Percentiles rank a stretch among this genome's conserved stretches.
Conservation (phyloP, 768 basidiomycete genomes). For the Collybia mongolica region DNA sequence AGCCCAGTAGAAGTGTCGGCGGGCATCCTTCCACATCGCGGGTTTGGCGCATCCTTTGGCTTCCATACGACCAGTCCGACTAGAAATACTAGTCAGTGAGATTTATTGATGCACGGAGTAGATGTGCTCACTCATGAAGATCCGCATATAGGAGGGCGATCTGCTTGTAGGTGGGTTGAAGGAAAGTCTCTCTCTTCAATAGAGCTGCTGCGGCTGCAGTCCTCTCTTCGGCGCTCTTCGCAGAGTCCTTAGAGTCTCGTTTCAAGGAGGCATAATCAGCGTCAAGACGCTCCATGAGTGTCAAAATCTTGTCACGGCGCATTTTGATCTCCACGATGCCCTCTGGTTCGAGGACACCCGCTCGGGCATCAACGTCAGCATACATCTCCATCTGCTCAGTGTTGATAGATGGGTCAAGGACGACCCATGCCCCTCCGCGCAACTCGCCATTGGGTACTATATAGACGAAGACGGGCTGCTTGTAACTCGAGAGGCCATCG, state of each 20-base stretch:
- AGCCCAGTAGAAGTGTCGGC: constrained; percentile 93
- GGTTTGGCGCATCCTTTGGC: constrained; percentile 94
- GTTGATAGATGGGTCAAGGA: constrained; percentile 97
- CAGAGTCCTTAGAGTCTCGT: constrained; percentile 71
- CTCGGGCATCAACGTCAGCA: constrained; percentile 92
- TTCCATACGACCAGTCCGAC: constrained; percentile 94
- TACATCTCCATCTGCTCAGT: constrained; percentile 99
- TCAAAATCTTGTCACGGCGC: constrained; percentile 89
- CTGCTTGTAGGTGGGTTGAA: constrained; percentile 92
- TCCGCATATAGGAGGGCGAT: constrained; percentile 94
- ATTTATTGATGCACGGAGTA: neutral
- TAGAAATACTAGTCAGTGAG: constrained; percentile 28
- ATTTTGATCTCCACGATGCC: constrained; percentile 98
- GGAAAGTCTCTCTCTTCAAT: constrained; percentile 70
- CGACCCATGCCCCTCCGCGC: constrained; percentile 99
- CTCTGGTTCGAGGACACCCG: constrained; percentile 95
- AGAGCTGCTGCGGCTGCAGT: constrained; percentile 67
- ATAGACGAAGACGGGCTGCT: constrained; percentile 97
- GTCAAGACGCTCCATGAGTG: constrained; percentile 93
- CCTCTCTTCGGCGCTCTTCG: constrained; percentile 74
- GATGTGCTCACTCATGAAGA: constrained; percentile 80
- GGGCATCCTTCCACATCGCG: constrained; percentile 83
- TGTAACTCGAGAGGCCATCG: constrained; percentile 95
- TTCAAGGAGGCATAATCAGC: constrained; percentile 78
- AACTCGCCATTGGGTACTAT: constrained; percentile 98